Conservation (phyloP, 179 eudicot genomes). For the Actinidia polygama region DNA sequence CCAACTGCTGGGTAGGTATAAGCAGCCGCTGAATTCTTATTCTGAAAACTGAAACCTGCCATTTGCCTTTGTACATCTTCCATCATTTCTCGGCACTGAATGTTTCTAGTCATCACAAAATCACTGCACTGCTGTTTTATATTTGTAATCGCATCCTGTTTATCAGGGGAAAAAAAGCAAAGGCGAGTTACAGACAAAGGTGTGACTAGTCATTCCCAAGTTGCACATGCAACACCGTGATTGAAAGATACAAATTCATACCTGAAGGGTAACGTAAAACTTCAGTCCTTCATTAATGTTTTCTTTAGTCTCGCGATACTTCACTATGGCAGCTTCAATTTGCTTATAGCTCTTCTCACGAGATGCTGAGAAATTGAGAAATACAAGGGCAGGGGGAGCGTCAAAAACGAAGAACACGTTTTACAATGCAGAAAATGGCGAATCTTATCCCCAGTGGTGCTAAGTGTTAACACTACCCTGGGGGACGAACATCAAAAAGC, state of each 20-base stretch:
- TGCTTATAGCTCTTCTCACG: constrained; percentile 84
- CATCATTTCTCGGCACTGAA: constrained; percentile 96
- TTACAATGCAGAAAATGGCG: not conserved
- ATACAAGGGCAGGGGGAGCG: not conserved
- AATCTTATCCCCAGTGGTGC: not conserved
- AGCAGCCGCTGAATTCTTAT: constrained; percentile 46
- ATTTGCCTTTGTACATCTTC: constrained; percentile 87
- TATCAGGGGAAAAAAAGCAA: not conserved
- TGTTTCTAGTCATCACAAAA: constrained; percentile 90
- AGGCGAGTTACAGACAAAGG: constrained; percentile 6
- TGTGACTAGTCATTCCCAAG: not conserved
- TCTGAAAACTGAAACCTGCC: constrained; percentile 89
- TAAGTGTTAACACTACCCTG: not conserved
- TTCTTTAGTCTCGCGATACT: constrained; percentile 88
- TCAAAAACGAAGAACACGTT: not conserved
- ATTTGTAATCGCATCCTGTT: constrained; percentile 92
- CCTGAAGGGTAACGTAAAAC: constrained; percentile 99
- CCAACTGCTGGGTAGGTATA: constrained; percentile 70
- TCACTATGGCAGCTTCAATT: constrained; percentile 91
- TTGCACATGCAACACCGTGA: not conserved
- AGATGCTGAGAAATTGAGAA: constrained; percentile 55
- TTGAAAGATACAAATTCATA: constrained; percentile 20
- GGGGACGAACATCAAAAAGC: not conserved
- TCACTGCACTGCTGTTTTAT: constrained; percentile 96
- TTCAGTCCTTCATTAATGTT: constrained; percentile 93